A percentile compares a stretch with the other conserved stretches of the same genome.
Conservation (phyloP, 495 filamentous ascomycete genomes). For the Penicillium cataractarum region DNA sequence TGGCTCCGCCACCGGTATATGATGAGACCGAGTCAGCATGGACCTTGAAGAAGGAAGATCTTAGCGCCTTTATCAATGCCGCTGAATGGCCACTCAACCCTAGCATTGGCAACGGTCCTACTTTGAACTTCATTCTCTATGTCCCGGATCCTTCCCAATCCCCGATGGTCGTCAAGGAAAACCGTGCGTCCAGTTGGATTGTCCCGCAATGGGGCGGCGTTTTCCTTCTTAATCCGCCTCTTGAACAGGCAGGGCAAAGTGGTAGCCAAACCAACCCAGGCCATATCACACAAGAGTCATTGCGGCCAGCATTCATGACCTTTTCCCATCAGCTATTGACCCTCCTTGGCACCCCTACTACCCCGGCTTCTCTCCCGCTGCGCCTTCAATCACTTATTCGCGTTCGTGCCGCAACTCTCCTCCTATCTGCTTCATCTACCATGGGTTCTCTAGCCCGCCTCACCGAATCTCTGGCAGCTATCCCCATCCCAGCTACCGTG, state of each 20-base stretch:
- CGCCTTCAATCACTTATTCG: slow-evolving; percentile 82
- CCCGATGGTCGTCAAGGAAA: slow-evolving; percentile 68
- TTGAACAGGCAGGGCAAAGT: slow-evolving; percentile 31
- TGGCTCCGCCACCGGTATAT: slow-evolving; percentile 62
- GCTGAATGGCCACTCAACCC: slow-evolving; percentile 97
- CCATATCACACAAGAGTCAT: slow-evolving; percentile 58
- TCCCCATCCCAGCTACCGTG: slow-evolving; percentile 85
- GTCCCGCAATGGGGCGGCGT: slow-evolving; percentile 98
- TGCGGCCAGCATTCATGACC: slow-evolving; percentile 79
- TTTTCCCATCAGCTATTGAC: slow-evolving; percentile 93
- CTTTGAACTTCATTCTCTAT: slow-evolving; percentile 93
- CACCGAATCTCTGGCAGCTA: slow-evolving; percentile 81
- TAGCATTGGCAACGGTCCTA: slow-evolving; percentile 89
- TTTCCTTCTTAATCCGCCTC: slow-evolving; percentile 69
- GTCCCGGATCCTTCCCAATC: slow-evolving; percentile 64
- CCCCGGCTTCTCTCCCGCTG: slow-evolving; percentile 77
- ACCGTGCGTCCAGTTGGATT: slow-evolving; percentile 84
- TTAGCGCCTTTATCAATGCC: slow-evolving; percentile 94
- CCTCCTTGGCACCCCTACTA: slow-evolving; percentile 82
- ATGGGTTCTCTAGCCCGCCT: slow-evolving; percentile 90
- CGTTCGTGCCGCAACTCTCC: slow-evolving; percentile 80
- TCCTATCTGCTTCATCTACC: slow-evolving; percentile 90
- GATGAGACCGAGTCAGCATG: slow-evolving; percentile 56
- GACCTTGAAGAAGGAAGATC: slow-evolving; percentile 80
- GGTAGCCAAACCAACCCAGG: slow-evolving; percentile 32